Conservation (phyloP, 495 filamentous ascomycete species). For the Annulohypoxylon maeteangense region DNA sequence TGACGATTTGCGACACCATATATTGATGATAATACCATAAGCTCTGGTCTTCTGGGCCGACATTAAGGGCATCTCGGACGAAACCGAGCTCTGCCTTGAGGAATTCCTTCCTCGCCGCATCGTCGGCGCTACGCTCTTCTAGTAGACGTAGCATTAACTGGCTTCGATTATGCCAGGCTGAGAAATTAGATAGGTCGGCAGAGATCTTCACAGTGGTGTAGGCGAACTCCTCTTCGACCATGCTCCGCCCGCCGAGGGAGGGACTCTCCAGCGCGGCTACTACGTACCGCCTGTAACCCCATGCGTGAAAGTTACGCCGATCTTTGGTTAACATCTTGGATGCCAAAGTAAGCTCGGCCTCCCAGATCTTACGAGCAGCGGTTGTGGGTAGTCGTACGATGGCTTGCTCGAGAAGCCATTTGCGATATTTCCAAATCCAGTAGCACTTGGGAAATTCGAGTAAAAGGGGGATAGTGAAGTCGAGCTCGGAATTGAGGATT, state of each 20-base stretch:
- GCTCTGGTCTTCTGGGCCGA: constrained; percentile 90
- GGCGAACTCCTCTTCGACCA: constrained; percentile 83
- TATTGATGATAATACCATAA: constrained; percentile 92
- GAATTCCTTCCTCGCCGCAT: constrained; percentile 70
- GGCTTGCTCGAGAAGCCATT: constrained; percentile 82
- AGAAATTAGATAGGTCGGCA: constrained; percentile 89
- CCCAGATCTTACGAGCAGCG: constrained; percentile 75
- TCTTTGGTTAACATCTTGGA: constrained; percentile 88
- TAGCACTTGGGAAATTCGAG: constrained; percentile 94
- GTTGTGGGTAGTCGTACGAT: constrained; percentile 66
- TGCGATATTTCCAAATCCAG: constrained; percentile 98
- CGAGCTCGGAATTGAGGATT: constrained; percentile 70
- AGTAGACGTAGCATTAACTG: constrained; percentile 82
- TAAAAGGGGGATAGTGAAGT: constrained; percentile 84
- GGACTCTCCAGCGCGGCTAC: constrained; percentile 73
- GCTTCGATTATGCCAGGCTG: constrained; percentile 92
- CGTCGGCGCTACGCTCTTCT: constrained; percentile 71
- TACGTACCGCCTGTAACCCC: constrained; percentile 87
- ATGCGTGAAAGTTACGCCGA: constrained; percentile 94
- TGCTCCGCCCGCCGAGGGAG: constrained; percentile 60
- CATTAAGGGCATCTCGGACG: constrained; percentile 79
- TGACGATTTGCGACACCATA: constrained; percentile 66
- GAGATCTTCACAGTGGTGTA: constrained; percentile 92
- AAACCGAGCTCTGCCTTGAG: constrained; percentile 80
- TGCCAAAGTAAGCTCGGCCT: constrained; percentile 81